Evolutionary conservation across 139 green algal genomes (phyloP).

Genomic region (Chlamydomonas incerta): DNA sequence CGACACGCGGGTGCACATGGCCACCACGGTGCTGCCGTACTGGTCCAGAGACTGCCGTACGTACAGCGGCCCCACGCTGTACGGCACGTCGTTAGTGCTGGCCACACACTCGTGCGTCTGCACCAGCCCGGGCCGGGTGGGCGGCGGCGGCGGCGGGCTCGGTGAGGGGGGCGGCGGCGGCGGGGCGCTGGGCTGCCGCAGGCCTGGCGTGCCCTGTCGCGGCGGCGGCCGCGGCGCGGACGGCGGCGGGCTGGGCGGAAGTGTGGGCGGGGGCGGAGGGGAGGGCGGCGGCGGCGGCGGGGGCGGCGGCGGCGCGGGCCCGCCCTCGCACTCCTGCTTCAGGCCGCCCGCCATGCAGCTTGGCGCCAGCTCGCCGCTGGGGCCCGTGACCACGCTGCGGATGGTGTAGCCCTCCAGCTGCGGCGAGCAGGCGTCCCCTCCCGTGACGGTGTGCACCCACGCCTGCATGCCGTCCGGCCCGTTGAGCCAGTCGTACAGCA

Average conservation of each 20-base stretch:
- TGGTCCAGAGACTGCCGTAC: background rate
- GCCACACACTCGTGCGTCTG: constrained; percentile 3
- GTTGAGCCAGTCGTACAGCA: constrained; percentile 3
- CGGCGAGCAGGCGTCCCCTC: background rate
- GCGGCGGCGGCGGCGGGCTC: background rate
- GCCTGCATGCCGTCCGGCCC: background rate
- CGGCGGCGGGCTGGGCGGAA: too few relatives aligned
- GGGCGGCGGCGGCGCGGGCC: too few relatives aligned
- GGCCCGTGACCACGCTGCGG: too few relatives aligned
- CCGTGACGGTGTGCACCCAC: background rate
- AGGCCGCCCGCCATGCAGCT: too few relatives aligned
- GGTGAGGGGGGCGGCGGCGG: background rate
- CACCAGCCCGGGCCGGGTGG: background rate
- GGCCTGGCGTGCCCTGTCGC: too few relatives aligned
- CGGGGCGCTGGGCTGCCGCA: background rate
- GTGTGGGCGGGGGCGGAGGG: too few relatives aligned
- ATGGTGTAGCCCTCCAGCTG: background rate
- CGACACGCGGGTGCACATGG: constrained; percentile 22
- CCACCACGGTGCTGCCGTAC: background rate
- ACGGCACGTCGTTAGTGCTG: background rate
- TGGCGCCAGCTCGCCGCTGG: too few relatives aligned
- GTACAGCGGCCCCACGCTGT: background rate
- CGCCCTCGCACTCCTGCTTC: too few relatives aligned
- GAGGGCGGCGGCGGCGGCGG: too few relatives aligned
- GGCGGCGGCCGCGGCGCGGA: too few relatives aligned